Conservation (phyloP, 306 rosid species). For the Chamaecrista fasciculata region DNA sequence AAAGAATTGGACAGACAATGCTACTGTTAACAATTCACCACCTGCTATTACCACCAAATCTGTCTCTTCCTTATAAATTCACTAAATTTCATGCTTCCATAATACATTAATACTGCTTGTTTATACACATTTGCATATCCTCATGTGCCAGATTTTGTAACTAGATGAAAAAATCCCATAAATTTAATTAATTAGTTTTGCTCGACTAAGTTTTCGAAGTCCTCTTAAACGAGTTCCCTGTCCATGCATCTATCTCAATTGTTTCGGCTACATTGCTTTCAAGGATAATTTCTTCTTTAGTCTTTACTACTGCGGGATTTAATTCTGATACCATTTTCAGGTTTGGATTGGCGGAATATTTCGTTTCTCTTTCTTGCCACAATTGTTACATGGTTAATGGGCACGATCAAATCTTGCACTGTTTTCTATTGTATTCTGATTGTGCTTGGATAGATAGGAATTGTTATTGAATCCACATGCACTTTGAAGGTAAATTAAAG, state of each 20-base stretch:
- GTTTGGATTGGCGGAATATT: not conserved
- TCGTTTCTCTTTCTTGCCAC: not conserved
- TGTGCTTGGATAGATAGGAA: not conserved
- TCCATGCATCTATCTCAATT: not conserved
- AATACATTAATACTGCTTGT: not conserved
- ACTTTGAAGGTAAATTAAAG: not conserved
- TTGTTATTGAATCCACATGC: not conserved
- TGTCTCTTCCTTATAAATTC: conserved; percentile 19
- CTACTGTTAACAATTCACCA: conserved; percentile 33
- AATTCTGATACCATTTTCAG: not conserved
- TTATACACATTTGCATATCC: not conserved
- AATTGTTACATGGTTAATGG: not conserved
- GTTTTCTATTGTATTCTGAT: not conserved
- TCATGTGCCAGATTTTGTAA: not conserved
- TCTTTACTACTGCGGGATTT: not conserved
- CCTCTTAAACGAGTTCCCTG: not conserved
- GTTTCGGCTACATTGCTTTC: not conserved
- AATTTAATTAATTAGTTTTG: not conserved
- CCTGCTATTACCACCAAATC: conserved; percentile 31
- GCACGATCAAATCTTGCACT: not conserved
- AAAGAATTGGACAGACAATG: conserved; percentile 54
- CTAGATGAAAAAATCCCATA: not conserved
- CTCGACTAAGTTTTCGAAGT: not conserved
- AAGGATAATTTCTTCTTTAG: not conserved
- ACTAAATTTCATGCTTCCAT: not conserved